Percentiles rank a stretch among this genome's conserved stretches.
Conservation (phyloP, 768 basidiomycete species). For the Lepiota subincarnata region DNA sequence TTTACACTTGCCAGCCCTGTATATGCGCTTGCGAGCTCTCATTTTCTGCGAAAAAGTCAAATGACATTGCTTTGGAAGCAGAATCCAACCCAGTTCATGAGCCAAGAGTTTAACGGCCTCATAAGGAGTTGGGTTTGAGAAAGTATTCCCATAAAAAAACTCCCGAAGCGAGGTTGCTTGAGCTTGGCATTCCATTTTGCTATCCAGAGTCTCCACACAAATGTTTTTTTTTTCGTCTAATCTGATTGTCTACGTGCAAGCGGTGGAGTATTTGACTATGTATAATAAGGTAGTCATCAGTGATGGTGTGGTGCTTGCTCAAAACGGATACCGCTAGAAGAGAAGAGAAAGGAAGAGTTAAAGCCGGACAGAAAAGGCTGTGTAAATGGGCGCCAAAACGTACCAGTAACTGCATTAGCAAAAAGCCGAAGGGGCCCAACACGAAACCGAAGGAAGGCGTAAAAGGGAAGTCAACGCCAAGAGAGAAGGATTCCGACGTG, state of each 20-base stretch:
- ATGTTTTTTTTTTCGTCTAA: no score
- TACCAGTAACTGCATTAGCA: constrained; percentile 33
- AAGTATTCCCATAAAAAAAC: no score
- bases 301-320: constrained; percentile 83
- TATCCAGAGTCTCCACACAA: no score
- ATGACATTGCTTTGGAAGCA: constrained; percentile 8
- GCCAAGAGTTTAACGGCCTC: constrained; percentile 2
- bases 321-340: constrained; percentile 77
- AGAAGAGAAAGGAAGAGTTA: constrained; percentile 17
- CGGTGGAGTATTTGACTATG: constrained; percentile 6
- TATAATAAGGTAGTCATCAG: constrained; percentile 24
- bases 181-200: no score
- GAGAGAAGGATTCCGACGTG: no score
- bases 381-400: constrained; percentile 13
- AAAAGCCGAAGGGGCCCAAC: background rate
- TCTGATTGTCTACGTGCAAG: background rate
- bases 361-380: constrained; percentile 7
- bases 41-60: constrained; percentile 13
- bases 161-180: background rate
- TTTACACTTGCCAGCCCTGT: constrained; percentile 35
- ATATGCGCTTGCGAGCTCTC: constrained; percentile 13
- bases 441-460: background rate
- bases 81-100: constrained; percentile 1
- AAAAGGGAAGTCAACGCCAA: background rate
- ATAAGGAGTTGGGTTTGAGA: background rate